Evolutionary conservation across 306 rosid species (phyloP).

Genomic region (Arachis hypogaea): DNA sequence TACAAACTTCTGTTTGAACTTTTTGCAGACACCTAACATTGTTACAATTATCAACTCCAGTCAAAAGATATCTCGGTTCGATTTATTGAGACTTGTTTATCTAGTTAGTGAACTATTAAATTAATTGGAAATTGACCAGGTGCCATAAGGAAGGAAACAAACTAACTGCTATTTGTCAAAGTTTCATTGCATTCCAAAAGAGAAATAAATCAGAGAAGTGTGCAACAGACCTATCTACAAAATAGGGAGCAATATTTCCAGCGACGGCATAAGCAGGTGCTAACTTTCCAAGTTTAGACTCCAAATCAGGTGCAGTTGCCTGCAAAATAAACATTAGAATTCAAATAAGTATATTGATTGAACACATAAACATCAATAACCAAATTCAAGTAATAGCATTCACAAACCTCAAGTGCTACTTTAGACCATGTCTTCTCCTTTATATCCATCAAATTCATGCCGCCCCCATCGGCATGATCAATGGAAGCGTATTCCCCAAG

Average conservation of each 20-base stretch:
- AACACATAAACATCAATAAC: not conserved
- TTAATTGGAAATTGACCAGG: conserved; percentile 23
- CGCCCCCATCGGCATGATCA: conserved; percentile 89
- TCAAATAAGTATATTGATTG: conserved; percentile 20
- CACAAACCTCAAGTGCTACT: conserved; percentile 69
- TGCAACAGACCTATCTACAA: conserved; percentile 67
- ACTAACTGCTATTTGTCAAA: not conserved
- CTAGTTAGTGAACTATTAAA: conserved; percentile 18
- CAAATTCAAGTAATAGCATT: conserved; percentile 5
- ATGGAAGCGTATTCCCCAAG: conserved; percentile 77
- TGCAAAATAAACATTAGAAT: conserved; percentile 42
- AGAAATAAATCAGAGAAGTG: not conserved
- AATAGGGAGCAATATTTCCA: conserved; percentile 77
- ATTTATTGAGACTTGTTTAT: conserved; percentile 5
- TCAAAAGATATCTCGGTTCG: conserved; percentile 6
- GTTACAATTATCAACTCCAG: not conserved
- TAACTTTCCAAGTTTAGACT: conserved; percentile 78
- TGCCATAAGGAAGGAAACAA: conserved; percentile 2
- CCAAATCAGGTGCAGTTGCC: conserved; percentile 88
- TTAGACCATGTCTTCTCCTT: conserved; percentile 73
- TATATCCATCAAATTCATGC: conserved; percentile 98
- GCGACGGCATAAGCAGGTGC: conserved; percentile 91
- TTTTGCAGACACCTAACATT: conserved; percentile 11
- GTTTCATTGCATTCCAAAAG: conserved; percentile 27
- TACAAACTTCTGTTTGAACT: not conserved